Evolutionary conservation across 2,329 filamentous ascomycete species (phyloP).

Genomic region (Arthrobotrys conoides): DNA sequence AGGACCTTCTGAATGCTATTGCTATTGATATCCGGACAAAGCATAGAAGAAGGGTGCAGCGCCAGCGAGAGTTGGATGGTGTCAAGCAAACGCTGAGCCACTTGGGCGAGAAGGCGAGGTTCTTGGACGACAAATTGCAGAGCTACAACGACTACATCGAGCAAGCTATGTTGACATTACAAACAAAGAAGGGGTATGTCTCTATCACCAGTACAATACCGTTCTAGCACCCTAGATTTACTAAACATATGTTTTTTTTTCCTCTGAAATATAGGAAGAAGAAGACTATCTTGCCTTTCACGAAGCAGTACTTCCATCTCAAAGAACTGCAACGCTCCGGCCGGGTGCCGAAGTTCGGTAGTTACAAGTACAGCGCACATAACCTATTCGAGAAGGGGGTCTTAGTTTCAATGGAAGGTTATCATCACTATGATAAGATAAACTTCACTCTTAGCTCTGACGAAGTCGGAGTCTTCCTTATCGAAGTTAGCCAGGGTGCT

Average conservation of each 20-base stretch:
- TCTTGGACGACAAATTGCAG: constrained; percentile 94
- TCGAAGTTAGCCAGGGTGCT: constrained; percentile 90
- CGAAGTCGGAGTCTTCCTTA: constrained; percentile 90
- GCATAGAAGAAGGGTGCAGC: constrained; percentile 90
- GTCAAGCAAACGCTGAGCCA: constrained; percentile 82
- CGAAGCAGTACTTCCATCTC: constrained; percentile 98
- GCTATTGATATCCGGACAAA: constrained; percentile 97
- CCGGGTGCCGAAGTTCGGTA: constrained; percentile 95
- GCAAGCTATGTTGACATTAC: constrained; percentile 95
- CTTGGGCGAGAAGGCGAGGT: constrained; percentile 87
- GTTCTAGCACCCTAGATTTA: constrained; percentile 65
- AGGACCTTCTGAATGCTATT: constrained; percentile 97
- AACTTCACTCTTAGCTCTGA: constrained; percentile 96
- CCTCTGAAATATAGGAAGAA: constrained; percentile 76
- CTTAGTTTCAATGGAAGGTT: constrained; percentile 89
- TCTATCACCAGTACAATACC: neutral
- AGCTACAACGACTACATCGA: constrained; percentile 99
- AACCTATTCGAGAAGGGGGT: constrained; percentile 93
- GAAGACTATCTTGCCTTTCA: constrained; percentile 93
- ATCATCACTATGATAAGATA: constrained; percentile 88
- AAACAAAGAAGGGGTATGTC: constrained; percentile 90
- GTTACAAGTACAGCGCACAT: constrained; percentile 95
- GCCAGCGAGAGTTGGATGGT: constrained; percentile 89
- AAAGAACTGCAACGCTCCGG: constrained; percentile 92
- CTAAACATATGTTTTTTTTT: constrained; percentile 31